Evolutionary conservation across 345 rosid species (phyloP).

Genomic region (Iberis pinnata): DNA sequence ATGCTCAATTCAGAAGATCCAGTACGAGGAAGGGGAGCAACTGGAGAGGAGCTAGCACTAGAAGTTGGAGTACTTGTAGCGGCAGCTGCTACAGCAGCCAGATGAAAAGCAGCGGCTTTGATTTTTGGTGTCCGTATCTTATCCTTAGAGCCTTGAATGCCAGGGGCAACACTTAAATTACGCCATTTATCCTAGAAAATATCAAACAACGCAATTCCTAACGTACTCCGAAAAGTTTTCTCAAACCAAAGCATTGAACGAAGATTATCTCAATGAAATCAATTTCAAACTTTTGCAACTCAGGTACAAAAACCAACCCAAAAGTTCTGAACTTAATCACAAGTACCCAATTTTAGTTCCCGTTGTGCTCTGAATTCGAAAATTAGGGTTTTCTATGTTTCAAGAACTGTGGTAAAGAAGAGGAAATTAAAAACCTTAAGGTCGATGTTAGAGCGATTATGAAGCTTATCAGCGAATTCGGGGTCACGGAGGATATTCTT

Average conservation of each 20-base stretch:
- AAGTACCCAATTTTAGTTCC: neutral
- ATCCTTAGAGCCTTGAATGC: conserved; percentile 52
- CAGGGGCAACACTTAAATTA: conserved; percentile 53
- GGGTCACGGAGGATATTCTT: conserved; percentile 72
- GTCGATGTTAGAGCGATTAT: conserved; percentile 67
- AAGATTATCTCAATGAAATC: neutral
- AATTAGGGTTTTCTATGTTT: conserved; percentile 5
- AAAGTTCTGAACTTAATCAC: conserved; percentile 8
- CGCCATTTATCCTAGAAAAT: conserved; percentile 71
- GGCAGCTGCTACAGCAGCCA: conserved; percentile 29
- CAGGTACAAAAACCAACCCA: conserved; percentile 3
- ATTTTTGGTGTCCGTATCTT: conserved; percentile 42
- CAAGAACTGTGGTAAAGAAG: neutral
- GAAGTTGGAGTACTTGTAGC: conserved; percentile 19
- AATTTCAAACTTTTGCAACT: neutral
- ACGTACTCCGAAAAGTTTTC: neutral
- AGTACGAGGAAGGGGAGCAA: conserved; percentile 10
- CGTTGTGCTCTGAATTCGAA: neutral
- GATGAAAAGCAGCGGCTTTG: conserved; percentile 34
- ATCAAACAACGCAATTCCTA: neutral
- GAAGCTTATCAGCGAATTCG: conserved; percentile 52
- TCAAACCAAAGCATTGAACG: conserved; percentile 7
- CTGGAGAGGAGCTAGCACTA: conserved; percentile 18
- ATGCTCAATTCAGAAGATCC: conserved; percentile 26
- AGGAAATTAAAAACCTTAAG: neutral